These are phyloP conservation scores for Rhizoctonia solani DNA, from an alignment of 1,284 basidiomycete genomes.

Conservation along the genomic window DNA sequence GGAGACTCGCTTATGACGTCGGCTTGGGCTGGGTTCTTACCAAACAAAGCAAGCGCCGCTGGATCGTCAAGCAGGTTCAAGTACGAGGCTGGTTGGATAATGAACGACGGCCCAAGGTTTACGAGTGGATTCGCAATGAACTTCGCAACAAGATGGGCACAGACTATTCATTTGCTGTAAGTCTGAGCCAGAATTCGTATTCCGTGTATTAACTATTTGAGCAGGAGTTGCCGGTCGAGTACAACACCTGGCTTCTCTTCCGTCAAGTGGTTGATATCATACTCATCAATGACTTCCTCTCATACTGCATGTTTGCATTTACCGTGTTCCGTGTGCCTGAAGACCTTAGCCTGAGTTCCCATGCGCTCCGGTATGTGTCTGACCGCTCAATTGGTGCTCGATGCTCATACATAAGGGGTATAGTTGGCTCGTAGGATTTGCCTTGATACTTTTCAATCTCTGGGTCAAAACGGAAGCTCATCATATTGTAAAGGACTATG, in stretches of 20 bases:
- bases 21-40: slow-evolving; percentile 94
- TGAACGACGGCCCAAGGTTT: slow-evolving; percentile 62
- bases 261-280: slow-evolving; percentile 94
- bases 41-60: slow-evolving; percentile 90
- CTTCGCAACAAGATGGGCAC: slow-evolving; percentile 92
- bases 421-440: slow-evolving; percentile 86
- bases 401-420: slow-evolving; percentile 31
- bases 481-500: slow-evolving; percentile 90
- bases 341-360: slow-evolving; percentile 72
- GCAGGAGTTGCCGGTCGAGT: slow-evolving; percentile 78
- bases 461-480: slow-evolving; percentile 99
- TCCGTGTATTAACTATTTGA: not conserved
- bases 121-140: slow-evolving; percentile 84
- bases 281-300: slow-evolving; percentile 93
- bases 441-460: slow-evolving; percentile 90
- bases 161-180: slow-evolving; percentile 88
- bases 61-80: slow-evolving; percentile 85
- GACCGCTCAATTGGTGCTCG: not conserved
- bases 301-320: slow-evolving; percentile 96
- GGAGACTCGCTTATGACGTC: slow-evolving; percentile 89
- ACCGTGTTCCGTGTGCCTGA: slow-evolving; percentile 83
- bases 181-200: slow-evolving; percentile 42
- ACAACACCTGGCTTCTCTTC: slow-evolving; percentile 91
- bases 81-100: slow-evolving; percentile 86
- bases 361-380: slow-evolving; percentile 68